Conservation (phyloP, 805 yeast species). For the Ogataea nitratoaversa region DNA sequence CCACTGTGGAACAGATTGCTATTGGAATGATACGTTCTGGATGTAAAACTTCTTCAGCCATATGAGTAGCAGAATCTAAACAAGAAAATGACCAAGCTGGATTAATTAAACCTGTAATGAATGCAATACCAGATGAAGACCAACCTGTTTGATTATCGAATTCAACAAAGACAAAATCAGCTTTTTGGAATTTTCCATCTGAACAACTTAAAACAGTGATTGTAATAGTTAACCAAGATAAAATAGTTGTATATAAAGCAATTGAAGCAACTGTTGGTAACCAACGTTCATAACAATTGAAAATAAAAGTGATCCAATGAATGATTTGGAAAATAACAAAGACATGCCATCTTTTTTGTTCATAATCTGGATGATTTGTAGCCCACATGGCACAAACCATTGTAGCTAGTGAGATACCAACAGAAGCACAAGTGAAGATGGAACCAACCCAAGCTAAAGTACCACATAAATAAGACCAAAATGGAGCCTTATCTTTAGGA, state of each 20-base stretch:
- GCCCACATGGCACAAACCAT: constrained; percentile 48
- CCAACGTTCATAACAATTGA: constrained; percentile 47
- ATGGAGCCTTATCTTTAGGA: constrained; percentile 41
- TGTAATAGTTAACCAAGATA: constrained; percentile 50
- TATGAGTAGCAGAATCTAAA: constrained; percentile 66
- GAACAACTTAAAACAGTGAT: constrained; percentile 50
- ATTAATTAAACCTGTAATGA: constrained; percentile 65
- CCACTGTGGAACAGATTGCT: constrained; percentile 58
- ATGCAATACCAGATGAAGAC: constrained; percentile 54
- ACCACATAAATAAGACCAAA: constrained; percentile 57
- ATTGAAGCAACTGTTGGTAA: constrained; percentile 47
- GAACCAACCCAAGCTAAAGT: constrained; percentile 60
- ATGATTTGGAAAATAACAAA: constrained; percentile 46
- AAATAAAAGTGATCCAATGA: constrained; percentile 39
- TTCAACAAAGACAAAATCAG: constrained; percentile 49
- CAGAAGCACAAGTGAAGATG: constrained; percentile 58
- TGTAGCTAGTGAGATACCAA: constrained; percentile 49
- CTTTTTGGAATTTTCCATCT: constrained; percentile 46
- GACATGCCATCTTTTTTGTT: constrained; percentile 48
- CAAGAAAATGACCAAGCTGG: constrained; percentile 70
- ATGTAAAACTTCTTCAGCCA: constrained; percentile 60
- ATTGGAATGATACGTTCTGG: constrained; percentile 60
- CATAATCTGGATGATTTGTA: constrained; percentile 28
- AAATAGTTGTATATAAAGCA: constrained; percentile 48
- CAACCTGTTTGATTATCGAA: constrained; percentile 60